A percentile compares a stretch with the other conserved stretches of the same genome.
Evolutionary conservation across 331 rosid species (phyloP).

Genomic region (Pyracantha coccinea): DNA sequence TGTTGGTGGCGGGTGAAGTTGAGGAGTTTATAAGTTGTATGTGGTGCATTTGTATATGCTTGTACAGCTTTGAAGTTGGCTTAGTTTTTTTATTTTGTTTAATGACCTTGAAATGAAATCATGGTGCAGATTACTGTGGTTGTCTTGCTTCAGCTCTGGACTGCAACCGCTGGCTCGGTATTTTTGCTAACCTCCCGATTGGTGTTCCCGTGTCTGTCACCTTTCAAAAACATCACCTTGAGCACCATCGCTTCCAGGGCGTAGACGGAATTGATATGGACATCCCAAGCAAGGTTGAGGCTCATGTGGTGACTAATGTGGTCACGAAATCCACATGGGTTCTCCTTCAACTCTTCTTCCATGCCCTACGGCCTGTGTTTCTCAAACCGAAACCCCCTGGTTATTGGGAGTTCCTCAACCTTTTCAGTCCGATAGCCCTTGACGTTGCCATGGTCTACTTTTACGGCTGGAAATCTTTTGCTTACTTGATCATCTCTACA

Average conservation of each 20-base stretch:
- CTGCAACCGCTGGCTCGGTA: conserved; percentile 84
- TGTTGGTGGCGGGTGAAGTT: conserved; percentile 58
- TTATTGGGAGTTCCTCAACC: conserved; percentile 67
- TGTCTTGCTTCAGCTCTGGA: too few species aligned
- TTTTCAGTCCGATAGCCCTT: conserved; percentile 46
- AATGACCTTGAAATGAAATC: too few species aligned
- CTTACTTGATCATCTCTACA: conserved; percentile 66
- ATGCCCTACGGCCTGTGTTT: conserved; percentile 71
- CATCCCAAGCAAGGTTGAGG: conserved; percentile 41
- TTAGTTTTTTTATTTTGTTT: not conserved
- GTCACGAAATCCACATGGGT: conserved; percentile 61
- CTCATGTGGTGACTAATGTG: conserved; percentile 42
- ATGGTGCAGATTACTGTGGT: too few species aligned
- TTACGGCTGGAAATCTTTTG: conserved; percentile 66
- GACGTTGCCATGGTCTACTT: conserved; percentile 54
- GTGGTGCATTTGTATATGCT: conserved; percentile 54
- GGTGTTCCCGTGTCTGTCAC: conserved; percentile 93
- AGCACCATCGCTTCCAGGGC: conserved; percentile 85
- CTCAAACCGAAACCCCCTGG: conserved; percentile 93
- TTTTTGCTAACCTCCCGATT: conserved; percentile 81
- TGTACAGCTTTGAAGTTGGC: conserved; percentile 51
- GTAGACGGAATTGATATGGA: conserved; percentile 91
- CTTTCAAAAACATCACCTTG: conserved; percentile 84
- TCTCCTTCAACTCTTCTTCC: conserved; percentile 75
- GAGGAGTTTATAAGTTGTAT: conserved; percentile 41